Percentiles rank a stretch among this genome's conserved stretches.
Conservation (phyloP, 495 filamentous ascomycete genomes). For the Hypoxylon fragiforme region DNA sequence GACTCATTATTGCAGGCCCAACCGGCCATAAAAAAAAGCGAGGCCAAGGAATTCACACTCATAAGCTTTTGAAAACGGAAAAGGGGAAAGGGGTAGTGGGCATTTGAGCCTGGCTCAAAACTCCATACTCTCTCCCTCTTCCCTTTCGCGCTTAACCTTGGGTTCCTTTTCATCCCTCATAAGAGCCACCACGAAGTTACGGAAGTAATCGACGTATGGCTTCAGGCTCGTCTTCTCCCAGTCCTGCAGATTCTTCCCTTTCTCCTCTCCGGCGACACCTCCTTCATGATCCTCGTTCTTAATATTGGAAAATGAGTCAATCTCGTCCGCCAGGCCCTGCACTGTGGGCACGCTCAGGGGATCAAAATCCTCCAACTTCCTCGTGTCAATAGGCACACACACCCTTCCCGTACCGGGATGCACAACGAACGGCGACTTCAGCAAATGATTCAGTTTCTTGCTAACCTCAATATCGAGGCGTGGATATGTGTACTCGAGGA, state of each 20-base stretch:
- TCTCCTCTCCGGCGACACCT: too few relatives aligned
- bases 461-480: constrained; percentile 93
- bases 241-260: constrained; percentile 62
- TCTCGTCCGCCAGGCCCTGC: constrained; percentile 73
- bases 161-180: constrained; percentile 78
- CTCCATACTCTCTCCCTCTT: constrained; percentile 58
- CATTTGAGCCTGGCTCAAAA: constrained; percentile 54
- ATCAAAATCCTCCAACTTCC: constrained; percentile 75
- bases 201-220: constrained; percentile 89
- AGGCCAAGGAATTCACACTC: neutral
- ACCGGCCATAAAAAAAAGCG: neutral
- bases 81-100: too few relatives aligned
- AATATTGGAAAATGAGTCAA: constrained; percentile 65
- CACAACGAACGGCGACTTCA: constrained; percentile 94
- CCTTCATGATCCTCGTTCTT: constrained; percentile 35
- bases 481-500: constrained; percentile 98
- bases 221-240: constrained; percentile 97
- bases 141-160: constrained; percentile 72
- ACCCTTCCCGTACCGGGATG: constrained; percentile 93
- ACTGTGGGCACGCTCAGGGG: constrained; percentile 87
- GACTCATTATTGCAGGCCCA: constrained; percentile 5
- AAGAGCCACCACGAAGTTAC: constrained; percentile 72
- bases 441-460: constrained; percentile 95
- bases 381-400: constrained; percentile 88
- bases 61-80: too few relatives aligned